Base-by-base conservation (phyloP, 78 protist species). In the Cavenderia fasciculata region DNA sequence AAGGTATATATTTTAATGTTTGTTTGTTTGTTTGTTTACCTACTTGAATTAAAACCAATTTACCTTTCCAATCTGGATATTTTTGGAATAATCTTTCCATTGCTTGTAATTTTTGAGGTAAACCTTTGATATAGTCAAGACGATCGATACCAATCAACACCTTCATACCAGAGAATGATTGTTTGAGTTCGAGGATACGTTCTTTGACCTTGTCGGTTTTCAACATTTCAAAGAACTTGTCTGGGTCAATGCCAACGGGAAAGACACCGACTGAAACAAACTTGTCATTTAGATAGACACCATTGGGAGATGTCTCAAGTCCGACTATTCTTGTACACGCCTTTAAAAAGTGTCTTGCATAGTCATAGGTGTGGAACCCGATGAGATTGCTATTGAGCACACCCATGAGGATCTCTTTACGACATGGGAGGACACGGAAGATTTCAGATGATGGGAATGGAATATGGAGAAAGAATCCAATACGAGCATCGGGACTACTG, bases 381-480 rank as follows among this genome's bases (percentile, higher is more conserved):
- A 97, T 76, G 56, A 96, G 84, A 34, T 92, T 88, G 43, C 95
- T 52, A 44, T 56, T 73, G 19, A 97, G 73, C 14, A 97, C 59
- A 8, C 97, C 97, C 41, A 66, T 43, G 2, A 96, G 47, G 19
- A 97, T 52, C 70, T 94, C 94, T 40, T 85, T 61, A 5, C 97
- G 74, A 69, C 75, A 88, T 6, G 98, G 98, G 61, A 97, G 84
- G 16, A 85, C 88, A 29, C 98, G 77, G 73, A 77, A 97, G 12
- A 97, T 69, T 82, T 97, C 98, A 25, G 94, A 74, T 23, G 96
- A 40, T 29, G 98, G 98, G 73, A 76, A 97, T 33, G 98, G 98
- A 57, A 94, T 96, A 85, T 97, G 98, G 33, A 97, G 49, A 86
- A 97, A 97, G 94, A 95, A 96, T 5, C 97, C 98, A 61, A 96